Evolutionary conservation across 169 alveolate genomes (phyloP).

Genomic region (Plasmodium ovale): DNA sequence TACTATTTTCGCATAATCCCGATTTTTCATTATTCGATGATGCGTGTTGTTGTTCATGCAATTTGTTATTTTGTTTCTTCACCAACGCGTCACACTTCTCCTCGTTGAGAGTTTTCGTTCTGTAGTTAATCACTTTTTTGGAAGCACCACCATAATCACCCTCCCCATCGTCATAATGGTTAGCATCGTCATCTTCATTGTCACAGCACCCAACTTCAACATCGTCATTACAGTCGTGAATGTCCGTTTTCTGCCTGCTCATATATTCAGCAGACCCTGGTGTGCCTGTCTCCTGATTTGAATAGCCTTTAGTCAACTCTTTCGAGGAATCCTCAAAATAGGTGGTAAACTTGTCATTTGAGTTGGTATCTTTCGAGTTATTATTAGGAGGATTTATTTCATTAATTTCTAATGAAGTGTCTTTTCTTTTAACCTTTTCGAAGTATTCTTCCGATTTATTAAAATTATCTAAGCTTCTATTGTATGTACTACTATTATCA

Average conservation of each 20-base stretch:
- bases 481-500: background rate
- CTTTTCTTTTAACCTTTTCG: background rate
- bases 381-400: background rate
- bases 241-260: background rate
- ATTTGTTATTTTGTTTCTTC: background rate
- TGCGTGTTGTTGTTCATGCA: background rate
- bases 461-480: background rate
- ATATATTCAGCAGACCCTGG: background rate
- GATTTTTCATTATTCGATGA: background rate
- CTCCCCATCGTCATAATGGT: background rate
- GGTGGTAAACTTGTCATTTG: background rate
- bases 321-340: background rate
- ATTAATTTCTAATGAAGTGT: background rate
- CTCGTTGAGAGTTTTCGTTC: background rate
- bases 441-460: background rate
- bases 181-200: background rate
- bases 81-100: background rate
- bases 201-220: background rate
- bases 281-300: background rate
- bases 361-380: background rate
- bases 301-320: background rate
- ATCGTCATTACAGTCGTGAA: background rate
- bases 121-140: background rate
- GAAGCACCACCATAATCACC: background rate
- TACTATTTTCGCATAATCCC: background rate